Percentiles rank a stretch among this genome's conserved stretches.
phyloP scores from a whole-genome alignment of 2,329 filamentous ascomycete genomes.

The Xylaria sp. region DNA sequence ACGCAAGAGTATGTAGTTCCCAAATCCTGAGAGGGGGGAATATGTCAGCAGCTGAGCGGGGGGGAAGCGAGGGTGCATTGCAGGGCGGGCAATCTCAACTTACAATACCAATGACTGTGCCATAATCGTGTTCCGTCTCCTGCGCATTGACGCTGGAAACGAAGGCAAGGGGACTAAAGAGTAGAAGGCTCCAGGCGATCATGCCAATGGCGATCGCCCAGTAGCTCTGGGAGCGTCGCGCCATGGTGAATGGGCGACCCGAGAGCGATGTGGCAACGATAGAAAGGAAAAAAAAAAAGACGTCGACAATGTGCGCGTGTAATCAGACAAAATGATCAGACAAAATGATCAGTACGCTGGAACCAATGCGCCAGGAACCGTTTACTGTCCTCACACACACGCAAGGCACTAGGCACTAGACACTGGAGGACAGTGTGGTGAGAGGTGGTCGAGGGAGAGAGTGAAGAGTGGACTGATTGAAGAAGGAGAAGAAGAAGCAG shows the following conservation, averaged over 20 bases:
- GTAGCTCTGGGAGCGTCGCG: slow-evolving; percentile 67
- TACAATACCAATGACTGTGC: slow-evolving; percentile 92
- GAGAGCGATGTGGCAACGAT: slow-evolving; percentile 17
- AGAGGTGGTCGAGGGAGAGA: too few species aligned
- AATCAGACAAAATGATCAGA: too few species aligned
- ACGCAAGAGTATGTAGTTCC: slow-evolving; percentile 91
- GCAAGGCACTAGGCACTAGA: too few species aligned
- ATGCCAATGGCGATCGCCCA: slow-evolving; percentile 84
- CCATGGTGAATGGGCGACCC: slow-evolving; percentile 46
- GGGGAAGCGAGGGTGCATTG: not conserved
- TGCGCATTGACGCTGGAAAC: slow-evolving; percentile 77
- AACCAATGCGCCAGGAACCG: slow-evolving; percentile 31
- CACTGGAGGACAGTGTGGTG: too few species aligned
- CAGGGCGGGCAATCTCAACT: slow-evolving; percentile 41
- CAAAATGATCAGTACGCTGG: too few species aligned
- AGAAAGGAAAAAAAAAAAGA: slow-evolving; percentile 20
- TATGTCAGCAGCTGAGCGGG: not conserved
- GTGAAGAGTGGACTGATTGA: slow-evolving; percentile 6
- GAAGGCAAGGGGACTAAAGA: slow-evolving; percentile 87
- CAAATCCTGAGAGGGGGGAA: too few species aligned
- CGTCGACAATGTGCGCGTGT: too few species aligned
- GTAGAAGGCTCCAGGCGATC: slow-evolving; percentile 87
- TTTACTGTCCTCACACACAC: slow-evolving; percentile 32
- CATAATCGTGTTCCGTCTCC: slow-evolving; percentile 73
- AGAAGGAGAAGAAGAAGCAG: slow-evolving; percentile 30